A percentile compares a stretch with the other conserved stretches of the same genome.
These are phyloP conservation scores for Helminthosporium solani DNA, from an alignment of 2,329 filamentous ascomycete species.

Conservation along the genomic window DNA sequence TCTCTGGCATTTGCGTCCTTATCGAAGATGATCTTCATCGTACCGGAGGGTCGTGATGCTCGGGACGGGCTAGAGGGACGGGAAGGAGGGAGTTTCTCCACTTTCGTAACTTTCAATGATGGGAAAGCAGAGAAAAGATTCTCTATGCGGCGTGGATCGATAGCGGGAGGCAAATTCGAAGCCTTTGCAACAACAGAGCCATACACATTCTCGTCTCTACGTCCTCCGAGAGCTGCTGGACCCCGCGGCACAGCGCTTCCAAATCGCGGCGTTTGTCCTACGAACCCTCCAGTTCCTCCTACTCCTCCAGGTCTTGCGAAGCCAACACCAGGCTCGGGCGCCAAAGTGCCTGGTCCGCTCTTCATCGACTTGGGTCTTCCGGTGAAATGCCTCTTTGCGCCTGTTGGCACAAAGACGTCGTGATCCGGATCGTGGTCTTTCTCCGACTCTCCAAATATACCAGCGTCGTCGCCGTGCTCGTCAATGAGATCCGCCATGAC, in stretches of 20 bases:
- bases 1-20: constrained; percentile 29
- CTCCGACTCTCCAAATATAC: constrained; percentile 25
- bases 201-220: constrained; percentile 27
- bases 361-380: constrained; percentile 31
- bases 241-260: constrained; percentile 14
- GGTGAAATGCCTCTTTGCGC: constrained; percentile 34
- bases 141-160: constrained; percentile 24
- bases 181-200: constrained; percentile 34
- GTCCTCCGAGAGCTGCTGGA: constrained; percentile 15
- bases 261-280: constrained; percentile 10
- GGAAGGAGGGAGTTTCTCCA: constrained; percentile 29
- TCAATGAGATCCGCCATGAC: constrained; percentile 35
- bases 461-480: constrained; percentile 27
- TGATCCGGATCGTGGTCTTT: constrained; percentile 21
- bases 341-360: constrained; percentile 37
- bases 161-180: constrained; percentile 34
- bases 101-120: constrained; percentile 34
- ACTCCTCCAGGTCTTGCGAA: constrained; percentile 17
- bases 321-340: constrained; percentile 4
- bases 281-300: constrained; percentile 16
- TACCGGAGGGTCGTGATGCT: constrained; percentile 23
- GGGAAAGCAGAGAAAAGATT: constrained; percentile 33
- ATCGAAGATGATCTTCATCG: constrained; percentile 38
- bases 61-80: constrained; percentile 13
- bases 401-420: constrained; percentile 30